Evolutionary conservation across 805 yeast species (phyloP).

Genomic region (Myxozyma geophila): DNA sequence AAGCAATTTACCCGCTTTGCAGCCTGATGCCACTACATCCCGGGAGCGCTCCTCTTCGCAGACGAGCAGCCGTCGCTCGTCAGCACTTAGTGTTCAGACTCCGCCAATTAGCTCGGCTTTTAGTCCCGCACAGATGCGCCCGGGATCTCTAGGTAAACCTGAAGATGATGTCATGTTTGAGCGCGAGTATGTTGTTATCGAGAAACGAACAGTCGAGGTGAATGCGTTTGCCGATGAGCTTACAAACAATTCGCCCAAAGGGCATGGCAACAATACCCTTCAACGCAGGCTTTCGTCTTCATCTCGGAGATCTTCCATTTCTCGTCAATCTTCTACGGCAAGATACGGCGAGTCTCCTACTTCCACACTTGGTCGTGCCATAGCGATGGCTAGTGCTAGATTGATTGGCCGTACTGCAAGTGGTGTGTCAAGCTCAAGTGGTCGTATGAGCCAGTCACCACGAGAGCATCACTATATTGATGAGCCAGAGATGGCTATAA

Average conservation of each 20-base stretch:
- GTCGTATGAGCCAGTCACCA: slow-evolving; percentile 5
- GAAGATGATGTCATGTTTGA: slow-evolving; percentile 51
- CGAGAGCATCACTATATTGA: slow-evolving; percentile 28
- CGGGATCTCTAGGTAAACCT: slow-evolving; percentile 23
- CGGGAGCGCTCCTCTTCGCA: slow-evolving; percentile 11
- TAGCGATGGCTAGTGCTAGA: slow-evolving; percentile 85
- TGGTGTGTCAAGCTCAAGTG: slow-evolving; percentile 8
- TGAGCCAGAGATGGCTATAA: slow-evolving; percentile 27
- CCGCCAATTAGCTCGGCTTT: slow-evolving; percentile 4
- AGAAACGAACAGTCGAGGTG: slow-evolving; percentile 91
- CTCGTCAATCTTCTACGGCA: slow-evolving; percentile 6
- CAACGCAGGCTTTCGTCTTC: slow-evolving; percentile 28
- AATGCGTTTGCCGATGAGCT: slow-evolving; percentile 94
- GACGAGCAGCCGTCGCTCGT: slow-evolving; percentile 13
- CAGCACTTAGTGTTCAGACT: slow-evolving; percentile 1
- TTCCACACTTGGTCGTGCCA: slow-evolving; percentile 84
- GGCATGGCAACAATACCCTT: slow-evolving; percentile 1
- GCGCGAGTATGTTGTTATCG: slow-evolving; percentile 91
- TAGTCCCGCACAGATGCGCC: neutral
- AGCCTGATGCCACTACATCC: neutral
- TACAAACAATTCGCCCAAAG: slow-evolving; percentile 47
- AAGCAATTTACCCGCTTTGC: neutral
- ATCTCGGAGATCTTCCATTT: slow-evolving; percentile 11
- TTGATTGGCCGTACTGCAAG: slow-evolving; percentile 61
- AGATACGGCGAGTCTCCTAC: slow-evolving; percentile 58